Base-by-base conservation (phyloP, 129 eudicot genomes). In the Flaveria robusta region DNA sequence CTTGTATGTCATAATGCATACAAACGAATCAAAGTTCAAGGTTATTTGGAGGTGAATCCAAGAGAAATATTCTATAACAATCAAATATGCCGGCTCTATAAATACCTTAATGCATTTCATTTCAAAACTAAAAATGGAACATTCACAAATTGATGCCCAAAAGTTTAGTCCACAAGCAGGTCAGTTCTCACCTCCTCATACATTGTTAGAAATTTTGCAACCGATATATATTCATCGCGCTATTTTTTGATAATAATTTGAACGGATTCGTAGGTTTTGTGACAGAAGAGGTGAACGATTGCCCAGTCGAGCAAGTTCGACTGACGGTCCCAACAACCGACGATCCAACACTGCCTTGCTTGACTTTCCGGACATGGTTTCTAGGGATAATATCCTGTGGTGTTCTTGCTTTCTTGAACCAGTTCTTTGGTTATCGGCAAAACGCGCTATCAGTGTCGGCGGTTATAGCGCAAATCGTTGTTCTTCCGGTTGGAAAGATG, bases 311-410 rank as follows among this genome's bases (percentile, higher is more conserved):
- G 82, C 87, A 92, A 87, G 97, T 92, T 62, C 76, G 91, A 62
- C 91, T 92, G 6, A 92, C 97, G 0, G 97, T 92, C 18, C 89
- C 97, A 0, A 79, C 70, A 72, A 89, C 89, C 0, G 97, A 92
- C 49, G 96, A 92, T 81, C 93, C 97, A 24, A 85, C 88, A 34
- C 71, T 89, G 23, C 93, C 96, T 20, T 85, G 89, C 66, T 83
- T 92, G 74, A 92, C 97, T 1, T 80, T 92, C 46, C 71, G 96
- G 27, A 92, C 96, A 74, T 92, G 97, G 97, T 81, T 87, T 41
- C 68, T 92, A 71, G 97, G 97, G 67, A 86, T 87, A 23, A 78
- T 84, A 60, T 85, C 96, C 0, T 92, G 96, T 70, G 79, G 77
- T 12, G 79, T 85, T 68, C 76, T 92, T 66, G 86, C 97, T 5